A percentile compares a stretch with the other conserved stretches of the same genome.
These are phyloP conservation scores for Cicer arietinum DNA, from an alignment of 306 rosid species.

Conservation along the genomic window DNA sequence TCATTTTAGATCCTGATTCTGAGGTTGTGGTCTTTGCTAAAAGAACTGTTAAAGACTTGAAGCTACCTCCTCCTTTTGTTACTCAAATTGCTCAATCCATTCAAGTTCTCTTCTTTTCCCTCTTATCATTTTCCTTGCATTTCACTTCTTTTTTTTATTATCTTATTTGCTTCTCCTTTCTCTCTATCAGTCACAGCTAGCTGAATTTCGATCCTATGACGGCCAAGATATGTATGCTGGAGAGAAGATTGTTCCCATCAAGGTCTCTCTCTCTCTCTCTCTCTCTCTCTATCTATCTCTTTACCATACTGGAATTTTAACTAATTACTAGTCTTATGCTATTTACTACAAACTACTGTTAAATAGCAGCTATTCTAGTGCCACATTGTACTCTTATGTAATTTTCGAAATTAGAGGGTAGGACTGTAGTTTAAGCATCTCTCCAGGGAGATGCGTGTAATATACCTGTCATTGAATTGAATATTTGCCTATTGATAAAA, in stretches of 20 bases:
- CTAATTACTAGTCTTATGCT: not conserved
- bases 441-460: not conserved
- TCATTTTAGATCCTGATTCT: conserved; percentile 71
- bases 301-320: not conserved
- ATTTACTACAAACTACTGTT: no score
- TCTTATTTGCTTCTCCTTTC: conserved; percentile 17
- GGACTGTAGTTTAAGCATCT: not conserved
- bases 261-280: conserved; percentile 54
- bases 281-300: conserved; percentile 16
- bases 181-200: conserved; percentile 69
- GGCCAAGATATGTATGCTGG: conserved; percentile 94
- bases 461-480: not conserved
- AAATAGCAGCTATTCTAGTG: no score
- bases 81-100: conserved; percentile 83
- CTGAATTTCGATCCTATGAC: conserved; percentile 76
- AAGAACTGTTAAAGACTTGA: conserved; percentile 81
- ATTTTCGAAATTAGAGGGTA: not conserved
- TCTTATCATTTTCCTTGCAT: not conserved
- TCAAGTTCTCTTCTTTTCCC: conserved; percentile 51
- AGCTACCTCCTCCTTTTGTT: conserved; percentile 78
- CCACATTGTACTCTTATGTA: not conserved
- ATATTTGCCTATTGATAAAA: not conserved
- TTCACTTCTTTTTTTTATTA: not conserved
- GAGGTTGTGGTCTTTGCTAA: conserved; percentile 80
- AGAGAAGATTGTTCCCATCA: conserved; percentile 86